Base-by-base conservation (phyloP, 1,139 yeast species). In the Candida freyschussii region DNA sequence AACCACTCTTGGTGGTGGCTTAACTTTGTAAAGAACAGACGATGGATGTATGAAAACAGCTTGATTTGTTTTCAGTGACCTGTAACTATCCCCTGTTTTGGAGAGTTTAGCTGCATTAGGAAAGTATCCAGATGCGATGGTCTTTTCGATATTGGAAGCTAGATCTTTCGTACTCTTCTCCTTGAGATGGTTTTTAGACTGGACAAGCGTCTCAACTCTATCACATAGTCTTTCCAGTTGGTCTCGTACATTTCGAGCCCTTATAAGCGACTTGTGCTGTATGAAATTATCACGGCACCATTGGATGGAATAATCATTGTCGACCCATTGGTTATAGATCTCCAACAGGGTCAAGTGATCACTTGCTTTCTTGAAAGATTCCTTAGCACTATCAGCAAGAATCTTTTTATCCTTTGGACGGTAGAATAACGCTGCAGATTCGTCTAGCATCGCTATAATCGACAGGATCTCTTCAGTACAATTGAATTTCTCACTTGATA, bases 201-300 rank as follows among this genome's bases (percentile, higher is more conserved):
- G 39, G 23, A 55, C 48, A 22, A 51, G 37, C 1, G 53, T 58
- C 5, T 83, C 89, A 11, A 75, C 70, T 29, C 77, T 71, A 5
- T 62, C 66, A 49, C 94, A 80, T 21, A 86, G 62, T 15, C 71
- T 58, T 27, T 65, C 67, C 13, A 91, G 58, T 52, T 91, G 98
- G 17, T 74, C 75, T 21, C 87, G 67, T 2, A 89, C 80, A 40
- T 80, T 84, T 32, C 79, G 62, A 0, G 81, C 91, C 26, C 96
- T 62, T 24, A 64, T 63, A 47, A 91, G 57, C 0, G 94, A 75
- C 53, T 80, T 78, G 56, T 72, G 72, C 53, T 91, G 96, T 4
- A 91, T 52, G 51, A 74, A 86, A 50, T 85, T 78, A 47, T 87
- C 96, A 45, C 73, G 76, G 45, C 96, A 89, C 98, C 98, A 91